A percentile compares a stretch with the other conserved stretches of the same genome.
These are phyloP conservation scores for Castanea sativa DNA, from an alignment of 306 rosid genomes.

Conservation along the genomic window DNA sequence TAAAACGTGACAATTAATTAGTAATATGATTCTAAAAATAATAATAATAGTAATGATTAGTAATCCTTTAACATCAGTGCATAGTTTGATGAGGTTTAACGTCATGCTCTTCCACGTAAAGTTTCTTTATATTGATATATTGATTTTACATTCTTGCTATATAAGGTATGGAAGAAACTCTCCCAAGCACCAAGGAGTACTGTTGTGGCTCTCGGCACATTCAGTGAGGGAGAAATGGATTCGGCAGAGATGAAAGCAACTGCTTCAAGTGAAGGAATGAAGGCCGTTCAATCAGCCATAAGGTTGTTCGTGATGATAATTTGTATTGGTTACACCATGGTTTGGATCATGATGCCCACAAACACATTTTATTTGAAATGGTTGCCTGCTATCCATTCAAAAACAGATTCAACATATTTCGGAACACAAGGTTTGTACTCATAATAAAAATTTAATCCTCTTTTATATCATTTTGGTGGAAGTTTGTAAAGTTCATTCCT, in stretches of 20 bases:
- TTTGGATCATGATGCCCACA: slow-evolving; percentile 57
- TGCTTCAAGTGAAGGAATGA: slow-evolving; percentile 15
- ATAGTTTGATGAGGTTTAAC: too few relatives aligned
- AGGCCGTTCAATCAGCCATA: slow-evolving; percentile 22
- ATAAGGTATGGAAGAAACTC: neutral
- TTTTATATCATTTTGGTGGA: too few relatives aligned
- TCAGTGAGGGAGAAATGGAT: neutral
- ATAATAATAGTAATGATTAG: too few relatives aligned
- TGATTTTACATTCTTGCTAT: neutral
- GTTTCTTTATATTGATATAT: neutral
- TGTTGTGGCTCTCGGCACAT: neutral
- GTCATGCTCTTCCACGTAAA: too few relatives aligned
- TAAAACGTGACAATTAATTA: too few relatives aligned
- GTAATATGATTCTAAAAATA: too few relatives aligned
- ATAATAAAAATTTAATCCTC: neutral
- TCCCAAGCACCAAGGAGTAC: neutral
- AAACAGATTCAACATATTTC: slow-evolving; percentile 44
- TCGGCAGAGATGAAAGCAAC: slow-evolving; percentile 21
- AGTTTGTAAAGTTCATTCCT: too few relatives aligned
- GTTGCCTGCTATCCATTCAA: slow-evolving; percentile 38
- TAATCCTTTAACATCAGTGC: too few relatives aligned
- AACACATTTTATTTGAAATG: slow-evolving; percentile 36
- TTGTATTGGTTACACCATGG: slow-evolving; percentile 38
- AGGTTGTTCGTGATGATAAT: slow-evolving; percentile 35
- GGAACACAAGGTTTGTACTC: slow-evolving; percentile 43